These are phyloP conservation scores for Epicoccum sorghinum DNA, from an alignment of 2,329 filamentous ascomycete species.

Conservation along the genomic window DNA sequence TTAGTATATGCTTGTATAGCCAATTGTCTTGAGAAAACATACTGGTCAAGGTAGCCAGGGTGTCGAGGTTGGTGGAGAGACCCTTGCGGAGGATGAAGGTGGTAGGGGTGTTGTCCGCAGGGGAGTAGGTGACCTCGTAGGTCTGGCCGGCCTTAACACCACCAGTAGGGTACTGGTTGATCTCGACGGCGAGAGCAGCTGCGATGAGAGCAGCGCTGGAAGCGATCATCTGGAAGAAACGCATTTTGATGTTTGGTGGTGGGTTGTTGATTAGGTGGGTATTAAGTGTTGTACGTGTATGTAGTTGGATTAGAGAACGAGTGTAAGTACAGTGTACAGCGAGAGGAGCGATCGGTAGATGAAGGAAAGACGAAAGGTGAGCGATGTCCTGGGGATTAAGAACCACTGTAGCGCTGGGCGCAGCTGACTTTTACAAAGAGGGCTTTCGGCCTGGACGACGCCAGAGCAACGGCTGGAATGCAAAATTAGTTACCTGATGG, in stretches of 20 bases:
- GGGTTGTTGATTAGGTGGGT: conserved; percentile 26
- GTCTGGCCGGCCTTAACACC: conserved; percentile 57
- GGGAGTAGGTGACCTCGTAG: conserved; percentile 57
- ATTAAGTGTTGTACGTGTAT: conserved; percentile 21
- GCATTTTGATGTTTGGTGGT: conserved; percentile 52
- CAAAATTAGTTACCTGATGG: conserved; percentile 34
- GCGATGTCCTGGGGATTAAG: conserved; percentile 21
- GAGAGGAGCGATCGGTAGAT: conserved; percentile 28
- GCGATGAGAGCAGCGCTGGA: conserved; percentile 47
- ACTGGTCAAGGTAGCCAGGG: conserved; percentile 58
- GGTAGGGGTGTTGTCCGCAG: conserved; percentile 52
- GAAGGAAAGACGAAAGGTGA: conserved; percentile 23
- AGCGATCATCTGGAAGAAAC: conserved; percentile 57
- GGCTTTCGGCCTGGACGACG: conserved; percentile 27
- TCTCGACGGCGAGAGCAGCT: conserved; percentile 52
- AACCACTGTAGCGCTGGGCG: conserved; percentile 19
- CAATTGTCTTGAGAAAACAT: conserved; percentile 26
- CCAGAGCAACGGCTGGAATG: conserved; percentile 43
- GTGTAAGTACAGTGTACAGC: conserved; percentile 30
- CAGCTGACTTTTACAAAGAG: conserved; percentile 31
- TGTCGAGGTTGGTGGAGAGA: conserved; percentile 55
- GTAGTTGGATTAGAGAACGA: conserved; percentile 34
- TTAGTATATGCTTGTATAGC: conserved; percentile 17
- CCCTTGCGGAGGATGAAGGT: conserved; percentile 65
- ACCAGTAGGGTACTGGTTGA: conserved; percentile 58